phyloP scores from a whole-genome alignment of 2,329 filamentous ascomycete genomes.

The Calonectria ilicicola region DNA sequence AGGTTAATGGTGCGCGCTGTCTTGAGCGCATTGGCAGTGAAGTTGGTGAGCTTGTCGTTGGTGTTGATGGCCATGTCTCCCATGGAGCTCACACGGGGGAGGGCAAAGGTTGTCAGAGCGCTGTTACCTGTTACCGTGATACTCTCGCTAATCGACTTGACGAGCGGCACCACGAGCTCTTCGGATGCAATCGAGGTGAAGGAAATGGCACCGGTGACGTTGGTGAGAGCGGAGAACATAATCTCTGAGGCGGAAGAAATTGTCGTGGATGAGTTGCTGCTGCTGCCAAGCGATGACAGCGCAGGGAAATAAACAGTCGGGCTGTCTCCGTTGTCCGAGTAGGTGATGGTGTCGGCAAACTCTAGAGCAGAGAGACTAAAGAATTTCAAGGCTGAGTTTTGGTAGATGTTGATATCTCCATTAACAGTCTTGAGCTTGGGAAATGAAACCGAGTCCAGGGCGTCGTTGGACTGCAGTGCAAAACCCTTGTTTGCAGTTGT shows the following conservation, averaged over 20 bases:
- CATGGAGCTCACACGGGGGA: slow-evolving; percentile 36
- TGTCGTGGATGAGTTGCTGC: slow-evolving; percentile 40
- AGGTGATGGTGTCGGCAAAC: slow-evolving; percentile 39
- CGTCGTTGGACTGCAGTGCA: slow-evolving; percentile 35
- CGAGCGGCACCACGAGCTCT: slow-evolving; percentile 39
- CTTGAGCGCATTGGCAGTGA: slow-evolving; percentile 44
- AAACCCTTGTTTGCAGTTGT: slow-evolving; percentile 40
- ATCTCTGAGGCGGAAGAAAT: slow-evolving; percentile 34
- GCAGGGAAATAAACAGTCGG: slow-evolving; percentile 34
- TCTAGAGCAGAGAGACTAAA: slow-evolving; percentile 38
- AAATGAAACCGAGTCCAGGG: slow-evolving; percentile 33
- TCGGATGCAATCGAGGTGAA: slow-evolving; percentile 37
- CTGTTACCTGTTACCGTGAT: slow-evolving; percentile 42
- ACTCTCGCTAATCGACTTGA: slow-evolving; percentile 38
- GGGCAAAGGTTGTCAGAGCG: slow-evolving; percentile 37
- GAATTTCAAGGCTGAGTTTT: slow-evolving; percentile 35
- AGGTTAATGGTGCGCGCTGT: slow-evolving; percentile 39
- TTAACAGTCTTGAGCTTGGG: slow-evolving; percentile 39
- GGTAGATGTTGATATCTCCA: slow-evolving; percentile 40
- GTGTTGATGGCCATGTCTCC: slow-evolving; percentile 36
- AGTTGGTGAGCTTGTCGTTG: slow-evolving; percentile 41
- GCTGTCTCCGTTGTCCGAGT: slow-evolving; percentile 38
- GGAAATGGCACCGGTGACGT: slow-evolving; percentile 37
- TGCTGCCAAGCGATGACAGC: slow-evolving; percentile 37
- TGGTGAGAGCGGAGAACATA: slow-evolving; percentile 38